These are phyloP conservation scores for Aspergillus fumigatiaffinis DNA, from an alignment of 2,329 filamentous ascomycete genomes.

Conservation along the genomic window DNA sequence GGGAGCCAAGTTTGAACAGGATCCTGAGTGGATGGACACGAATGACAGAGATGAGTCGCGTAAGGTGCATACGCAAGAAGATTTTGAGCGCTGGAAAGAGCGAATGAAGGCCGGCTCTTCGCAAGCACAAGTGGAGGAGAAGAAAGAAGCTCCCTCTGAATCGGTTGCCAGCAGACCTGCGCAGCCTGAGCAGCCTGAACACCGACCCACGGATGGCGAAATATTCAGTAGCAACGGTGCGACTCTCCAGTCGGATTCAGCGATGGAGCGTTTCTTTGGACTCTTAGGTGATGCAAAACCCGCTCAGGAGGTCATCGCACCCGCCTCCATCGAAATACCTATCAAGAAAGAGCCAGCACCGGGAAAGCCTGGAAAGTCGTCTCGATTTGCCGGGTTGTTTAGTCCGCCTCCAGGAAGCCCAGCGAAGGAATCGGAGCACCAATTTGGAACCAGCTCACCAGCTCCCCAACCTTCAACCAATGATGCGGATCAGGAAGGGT, in stretches of 20 bases:
- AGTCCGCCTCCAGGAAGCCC: slow-evolving; percentile 55
- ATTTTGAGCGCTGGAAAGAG: slow-evolving; percentile 94
- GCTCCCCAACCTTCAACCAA: slow-evolving; percentile 31
- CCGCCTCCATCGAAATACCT: slow-evolving; percentile 34
- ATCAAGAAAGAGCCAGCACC: slow-evolving; percentile 40
- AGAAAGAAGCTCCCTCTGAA: slow-evolving; percentile 37
- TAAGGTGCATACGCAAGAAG: slow-evolving; percentile 75
- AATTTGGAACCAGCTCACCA: slow-evolving; percentile 19
- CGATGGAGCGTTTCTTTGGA: slow-evolving; percentile 75
- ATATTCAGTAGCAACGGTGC: slow-evolving; percentile 55
- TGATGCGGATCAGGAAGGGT: slow-evolving; percentile 77
- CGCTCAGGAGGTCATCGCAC: slow-evolving; percentile 38
- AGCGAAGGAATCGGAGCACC: slow-evolving; percentile 31
- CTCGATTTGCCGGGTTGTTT: slow-evolving; percentile 82
- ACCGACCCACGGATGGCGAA: slow-evolving; percentile 43
- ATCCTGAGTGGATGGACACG: slow-evolving; percentile 88
- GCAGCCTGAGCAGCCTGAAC: slow-evolving; percentile 39
- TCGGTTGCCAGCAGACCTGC: slow-evolving; percentile 16
- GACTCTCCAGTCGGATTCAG: slow-evolving; percentile 61
- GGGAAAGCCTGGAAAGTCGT: slow-evolving; percentile 64
- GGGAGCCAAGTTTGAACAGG: slow-evolving; percentile 61
- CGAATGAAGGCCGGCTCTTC: slow-evolving; percentile 68
- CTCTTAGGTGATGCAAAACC: slow-evolving; percentile 52
- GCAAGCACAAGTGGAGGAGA: slow-evolving; percentile 39
- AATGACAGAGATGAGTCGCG: slow-evolving; percentile 63